These are phyloP conservation scores for Trifolium subterraneum DNA, from an alignment of 306 rosid species.

Conservation along the genomic window DNA sequence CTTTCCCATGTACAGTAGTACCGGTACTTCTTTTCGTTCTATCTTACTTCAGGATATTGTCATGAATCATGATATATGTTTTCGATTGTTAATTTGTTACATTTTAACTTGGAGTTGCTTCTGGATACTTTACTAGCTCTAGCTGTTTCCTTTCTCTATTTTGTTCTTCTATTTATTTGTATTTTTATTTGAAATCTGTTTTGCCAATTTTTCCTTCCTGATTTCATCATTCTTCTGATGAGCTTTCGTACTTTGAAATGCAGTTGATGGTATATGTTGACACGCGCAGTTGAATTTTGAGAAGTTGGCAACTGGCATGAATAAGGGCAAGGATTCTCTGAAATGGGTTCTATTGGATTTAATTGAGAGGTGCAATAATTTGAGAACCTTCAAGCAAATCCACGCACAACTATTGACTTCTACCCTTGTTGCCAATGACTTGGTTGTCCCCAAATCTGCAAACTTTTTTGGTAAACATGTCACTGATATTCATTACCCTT, in stretches of 20 bases:
- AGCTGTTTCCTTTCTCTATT: too few relatives aligned
- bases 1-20: too few relatives aligned
- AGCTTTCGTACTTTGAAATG: conserved; percentile 37
- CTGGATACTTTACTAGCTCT: too few relatives aligned
- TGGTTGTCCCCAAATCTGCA: conserved; percentile 54
- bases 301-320: conserved; percentile 29
- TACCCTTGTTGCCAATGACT: conserved; percentile 56
- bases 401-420: conserved; percentile 65
- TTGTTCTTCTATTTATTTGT: too few relatives aligned
- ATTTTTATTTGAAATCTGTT: too few relatives aligned
- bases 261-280: conserved; percentile 83
- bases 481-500: conserved; percentile 54
- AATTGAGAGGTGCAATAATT: conserved; percentile 54
- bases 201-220: too few relatives aligned
- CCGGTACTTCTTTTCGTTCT: too few relatives aligned
- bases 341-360: conserved; percentile 66
- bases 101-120: too few relatives aligned
- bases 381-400: conserved; percentile 62
- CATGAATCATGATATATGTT: too few relatives aligned
- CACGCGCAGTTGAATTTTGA: not conserved
- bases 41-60: too few relatives aligned
- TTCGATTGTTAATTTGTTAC: too few relatives aligned
- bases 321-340: conserved; percentile 43
- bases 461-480: conserved; percentile 60
- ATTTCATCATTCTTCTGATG: not conserved